phyloP scores from a whole-genome alignment of 2,329 filamentous ascomycete species.

The Penicillium corylophilum region DNA sequence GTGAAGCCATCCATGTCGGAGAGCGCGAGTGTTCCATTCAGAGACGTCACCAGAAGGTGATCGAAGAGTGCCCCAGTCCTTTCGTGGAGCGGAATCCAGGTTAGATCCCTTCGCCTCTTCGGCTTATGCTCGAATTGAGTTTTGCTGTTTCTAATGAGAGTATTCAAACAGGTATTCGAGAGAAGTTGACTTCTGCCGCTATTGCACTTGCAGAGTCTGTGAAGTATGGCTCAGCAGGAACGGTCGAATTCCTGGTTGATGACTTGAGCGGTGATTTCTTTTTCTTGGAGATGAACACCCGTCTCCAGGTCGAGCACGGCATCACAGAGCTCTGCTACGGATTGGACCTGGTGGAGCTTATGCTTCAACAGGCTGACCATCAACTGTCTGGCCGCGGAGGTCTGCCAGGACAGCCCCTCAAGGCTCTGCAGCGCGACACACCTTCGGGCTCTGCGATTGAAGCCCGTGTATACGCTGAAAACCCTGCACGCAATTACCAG shows the following conservation, averaged over 20 bases:
- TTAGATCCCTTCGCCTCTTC: constrained; percentile 34
- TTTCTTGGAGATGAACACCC: constrained; percentile 61
- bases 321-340: constrained; percentile 58
- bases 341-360: constrained; percentile 56
- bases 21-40: constrained; percentile 89
- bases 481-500: constrained; percentile 58
- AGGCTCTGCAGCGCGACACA: too few relatives aligned
- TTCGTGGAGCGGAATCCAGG: constrained; percentile 54
- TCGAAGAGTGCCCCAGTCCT: constrained; percentile 85
- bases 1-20: constrained; percentile 77
- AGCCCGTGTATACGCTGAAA: constrained; percentile 58
- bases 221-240: constrained; percentile 79
- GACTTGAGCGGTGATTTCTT: constrained; percentile 77
- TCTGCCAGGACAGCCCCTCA: too few relatives aligned
- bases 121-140: too few relatives aligned
- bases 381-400: too few relatives aligned
- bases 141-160: too few relatives aligned
- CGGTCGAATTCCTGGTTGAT: constrained; percentile 87
- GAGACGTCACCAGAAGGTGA: constrained; percentile 82
- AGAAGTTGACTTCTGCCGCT: constrained; percentile 64
- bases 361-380: constrained; percentile 59
- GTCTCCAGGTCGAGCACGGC: constrained; percentile 59
- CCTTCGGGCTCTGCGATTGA: constrained; percentile 54
- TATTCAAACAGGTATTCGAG: constrained; percentile 62
- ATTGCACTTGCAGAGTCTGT: constrained; percentile 62